Conservation (phyloP, 2,329 filamentous ascomycete genomes). For the Aspergillus tanneri region DNA sequence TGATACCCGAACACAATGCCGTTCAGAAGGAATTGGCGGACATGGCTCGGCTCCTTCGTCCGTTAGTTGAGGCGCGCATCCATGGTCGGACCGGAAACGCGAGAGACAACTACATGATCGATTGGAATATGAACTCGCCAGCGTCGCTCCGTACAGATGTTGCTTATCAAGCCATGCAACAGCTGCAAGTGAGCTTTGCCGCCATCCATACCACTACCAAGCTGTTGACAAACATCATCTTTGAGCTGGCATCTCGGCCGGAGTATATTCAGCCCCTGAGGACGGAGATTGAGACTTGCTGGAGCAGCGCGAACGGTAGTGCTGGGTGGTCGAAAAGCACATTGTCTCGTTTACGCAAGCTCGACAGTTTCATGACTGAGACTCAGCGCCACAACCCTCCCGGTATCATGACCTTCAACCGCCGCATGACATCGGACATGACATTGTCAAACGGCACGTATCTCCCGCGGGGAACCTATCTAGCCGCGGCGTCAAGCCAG, state of each 20-base stretch:
- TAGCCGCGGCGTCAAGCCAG: conserved; percentile 7
- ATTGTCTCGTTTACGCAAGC: not conserved
- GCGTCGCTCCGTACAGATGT: too few species aligned
- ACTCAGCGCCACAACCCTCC: conserved; percentile 15
- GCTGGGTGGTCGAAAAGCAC: not conserved
- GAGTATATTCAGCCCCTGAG: conserved; percentile 14
- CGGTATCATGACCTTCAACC: conserved; percentile 9
- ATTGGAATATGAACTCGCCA: too few species aligned
- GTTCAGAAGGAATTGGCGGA: too few species aligned
- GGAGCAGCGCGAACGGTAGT: not conserved
- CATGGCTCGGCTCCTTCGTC: too few species aligned
- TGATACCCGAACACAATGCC: too few species aligned
- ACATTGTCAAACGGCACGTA: conserved; percentile 5
- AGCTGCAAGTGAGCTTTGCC: too few species aligned
- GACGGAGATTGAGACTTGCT: conserved; percentile 11
- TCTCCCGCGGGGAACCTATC: conserved; percentile 12
- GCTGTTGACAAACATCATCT: conserved; percentile 16
- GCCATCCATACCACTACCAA: conserved; percentile 26
- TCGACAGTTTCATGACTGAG: conserved; percentile 15
- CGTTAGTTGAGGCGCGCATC: too few species aligned
- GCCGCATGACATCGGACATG: not conserved
- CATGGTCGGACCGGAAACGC: too few species aligned
- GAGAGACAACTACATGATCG: too few species aligned
- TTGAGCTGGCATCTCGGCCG: conserved; percentile 11
- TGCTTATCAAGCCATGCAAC: too few species aligned